Conservation (phyloP, 2,329 filamentous ascomycete genomes). For the Calonectria pseudoturangicola region DNA sequence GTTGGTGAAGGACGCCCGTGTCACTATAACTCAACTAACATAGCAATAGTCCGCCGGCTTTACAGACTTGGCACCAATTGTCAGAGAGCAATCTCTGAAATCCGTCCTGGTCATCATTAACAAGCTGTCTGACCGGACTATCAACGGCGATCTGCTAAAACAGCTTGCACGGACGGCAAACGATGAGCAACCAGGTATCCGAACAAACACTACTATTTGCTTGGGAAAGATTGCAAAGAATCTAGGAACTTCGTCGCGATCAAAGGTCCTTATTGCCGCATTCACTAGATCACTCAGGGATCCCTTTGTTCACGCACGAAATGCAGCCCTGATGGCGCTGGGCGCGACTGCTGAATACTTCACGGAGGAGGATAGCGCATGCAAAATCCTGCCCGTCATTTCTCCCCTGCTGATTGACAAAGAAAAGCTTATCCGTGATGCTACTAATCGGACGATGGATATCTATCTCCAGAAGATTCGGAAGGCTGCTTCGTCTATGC, state of each 20-base stretch:
- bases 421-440: conserved; percentile 94
- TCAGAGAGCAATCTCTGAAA: conserved; percentile 96
- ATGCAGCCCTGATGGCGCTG: conserved; percentile 90
- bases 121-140: conserved; percentile 92
- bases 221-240: conserved; percentile 96
- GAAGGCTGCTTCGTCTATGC: conserved; percentile 85
- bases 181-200: conserved; percentile 96
- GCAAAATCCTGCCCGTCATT: conserved; percentile 87
- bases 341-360: conserved; percentile 91
- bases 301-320: conserved; percentile 95
- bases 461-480: conserved; percentile 88
- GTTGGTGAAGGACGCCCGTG: conserved; percentile 66
- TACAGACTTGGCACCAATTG: conserved; percentile 91
- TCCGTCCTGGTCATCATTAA: conserved; percentile 90
- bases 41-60: conserved; percentile 87
- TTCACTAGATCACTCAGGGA: conserved; percentile 93
- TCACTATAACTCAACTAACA: conserved; percentile 50
- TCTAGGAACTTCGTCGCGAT: conserved; percentile 83
- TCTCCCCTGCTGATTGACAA: conserved; percentile 93
- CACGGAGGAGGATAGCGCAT: conserved; percentile 90
- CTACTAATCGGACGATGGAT: conserved; percentile 92
- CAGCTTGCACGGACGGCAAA: conserved; percentile 97
- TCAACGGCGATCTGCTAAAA: conserved; percentile 94
- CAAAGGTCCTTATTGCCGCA: conserved; percentile 94
- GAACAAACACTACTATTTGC: conserved; percentile 98